A percentile compares a stretch with the other conserved stretches of the same genome.
Evolutionary conservation across 2,329 filamentous ascomycete genomes (phyloP).

Genomic region (Drechslerella dactyloides): DNA sequence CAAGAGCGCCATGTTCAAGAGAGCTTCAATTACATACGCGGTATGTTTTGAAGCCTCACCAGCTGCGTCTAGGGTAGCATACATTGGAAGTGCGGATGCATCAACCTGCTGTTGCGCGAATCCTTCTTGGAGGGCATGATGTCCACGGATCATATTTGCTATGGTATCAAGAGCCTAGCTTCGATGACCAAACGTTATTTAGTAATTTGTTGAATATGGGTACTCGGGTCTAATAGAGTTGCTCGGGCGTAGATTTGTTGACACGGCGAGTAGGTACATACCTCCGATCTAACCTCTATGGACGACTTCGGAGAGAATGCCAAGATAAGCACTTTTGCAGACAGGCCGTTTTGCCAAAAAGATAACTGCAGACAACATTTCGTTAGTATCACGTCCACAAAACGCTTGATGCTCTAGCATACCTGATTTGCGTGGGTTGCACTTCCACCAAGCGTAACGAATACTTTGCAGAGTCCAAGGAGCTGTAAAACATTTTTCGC

Average conservation of each 20-base stretch:
- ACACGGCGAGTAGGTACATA: constrained; percentile 57
- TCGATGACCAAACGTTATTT: constrained; percentile 29
- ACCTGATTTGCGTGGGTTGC: constrained; percentile 81
- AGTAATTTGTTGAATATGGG: constrained; percentile 29
- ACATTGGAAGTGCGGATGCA: constrained; percentile 59
- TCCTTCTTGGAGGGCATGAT: constrained; percentile 78
- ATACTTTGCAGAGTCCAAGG: constrained; percentile 82
- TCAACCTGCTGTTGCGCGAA: constrained; percentile 86
- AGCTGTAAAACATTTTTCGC: constrained; percentile 93
- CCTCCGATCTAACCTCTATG: constrained; percentile 79
- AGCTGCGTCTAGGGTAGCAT: constrained; percentile 61
- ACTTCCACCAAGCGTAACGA: constrained; percentile 78
- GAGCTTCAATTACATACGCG: constrained; percentile 90
- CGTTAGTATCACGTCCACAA: not conserved
- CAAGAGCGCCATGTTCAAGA: constrained; percentile 77
- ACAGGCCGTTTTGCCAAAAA: constrained; percentile 81
- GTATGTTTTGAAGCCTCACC: constrained; percentile 59
- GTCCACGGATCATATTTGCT: constrained; percentile 85
- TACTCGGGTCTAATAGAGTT: not conserved
- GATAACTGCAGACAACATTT: constrained; percentile 60
- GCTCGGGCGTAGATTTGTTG: not conserved
- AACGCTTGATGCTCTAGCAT: not conserved
- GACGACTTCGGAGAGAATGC: constrained; percentile 77
- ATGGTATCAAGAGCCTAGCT: constrained; percentile 77
- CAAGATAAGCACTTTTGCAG: constrained; percentile 79